These are phyloP conservation scores for Tuber indicum DNA, from an alignment of 495 filamentous ascomycete genomes.

Conservation along the genomic window DNA sequence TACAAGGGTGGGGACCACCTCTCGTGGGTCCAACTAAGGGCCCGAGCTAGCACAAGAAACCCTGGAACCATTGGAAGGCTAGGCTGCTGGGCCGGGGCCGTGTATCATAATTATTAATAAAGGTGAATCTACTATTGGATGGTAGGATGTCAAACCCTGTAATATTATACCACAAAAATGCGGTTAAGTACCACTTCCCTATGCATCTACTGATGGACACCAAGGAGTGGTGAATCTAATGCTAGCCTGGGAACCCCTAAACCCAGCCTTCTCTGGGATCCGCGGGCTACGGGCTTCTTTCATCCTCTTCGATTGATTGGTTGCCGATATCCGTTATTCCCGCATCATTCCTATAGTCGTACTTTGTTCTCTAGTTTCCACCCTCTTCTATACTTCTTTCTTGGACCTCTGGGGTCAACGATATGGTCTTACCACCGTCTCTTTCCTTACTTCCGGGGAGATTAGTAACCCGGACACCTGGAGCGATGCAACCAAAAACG, in stretches of 20 bases:
- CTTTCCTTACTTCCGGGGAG: too few relatives aligned
- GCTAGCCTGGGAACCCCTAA: background rate
- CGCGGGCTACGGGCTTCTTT: background rate
- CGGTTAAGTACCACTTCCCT: background rate
- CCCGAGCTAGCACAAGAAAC: too few relatives aligned
- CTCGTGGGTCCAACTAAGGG: too few relatives aligned
- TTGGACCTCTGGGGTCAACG: too few relatives aligned
- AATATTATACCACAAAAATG: too few relatives aligned
- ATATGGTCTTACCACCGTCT: too few relatives aligned
- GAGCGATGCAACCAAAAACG: too few relatives aligned
- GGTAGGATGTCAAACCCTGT: background rate
- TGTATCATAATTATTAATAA: background rate
- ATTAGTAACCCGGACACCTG: too few relatives aligned
- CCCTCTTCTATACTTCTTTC: too few relatives aligned
- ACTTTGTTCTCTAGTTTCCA: background rate
- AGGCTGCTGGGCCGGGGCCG: too few relatives aligned
- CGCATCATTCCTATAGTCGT: background rate
- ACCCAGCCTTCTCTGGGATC: background rate
- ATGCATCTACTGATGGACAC: background rate
- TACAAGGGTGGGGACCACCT: background rate
- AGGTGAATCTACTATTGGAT: background rate
- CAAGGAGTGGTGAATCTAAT: background rate
- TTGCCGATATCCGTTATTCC: background rate
- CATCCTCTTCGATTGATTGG: background rate
- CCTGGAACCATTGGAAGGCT: background rate